Conservation (phyloP, 345 rosid genomes). For the Noccaea bulbosa region DNA sequence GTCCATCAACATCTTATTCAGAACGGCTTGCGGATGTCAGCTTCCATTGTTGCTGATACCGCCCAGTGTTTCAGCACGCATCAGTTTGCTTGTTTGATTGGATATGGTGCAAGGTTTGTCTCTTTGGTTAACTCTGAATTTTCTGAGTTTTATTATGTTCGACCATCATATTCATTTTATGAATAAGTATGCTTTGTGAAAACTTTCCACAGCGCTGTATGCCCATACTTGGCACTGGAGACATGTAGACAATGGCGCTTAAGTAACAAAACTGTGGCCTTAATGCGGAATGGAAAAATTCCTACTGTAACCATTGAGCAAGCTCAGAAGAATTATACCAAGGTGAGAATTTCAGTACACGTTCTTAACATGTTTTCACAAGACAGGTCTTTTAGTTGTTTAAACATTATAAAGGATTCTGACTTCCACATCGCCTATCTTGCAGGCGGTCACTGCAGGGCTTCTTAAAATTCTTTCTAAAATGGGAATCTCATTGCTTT, state of each 20-base stretch:
- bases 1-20: conserved; percentile 99
- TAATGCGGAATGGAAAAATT: conserved; percentile 96
- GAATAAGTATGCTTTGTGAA: conserved; percentile 25
- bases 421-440: conserved; percentile 13
- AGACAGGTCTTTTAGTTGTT: too few relatives aligned
- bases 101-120: conserved; percentile 94
- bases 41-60: conserved; percentile 91
- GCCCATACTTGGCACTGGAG: conserved; percentile 95
- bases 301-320: conserved; percentile 98
- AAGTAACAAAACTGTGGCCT: conserved; percentile 85
- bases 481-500: conserved; percentile 98
- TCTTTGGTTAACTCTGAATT: conserved; percentile 5
- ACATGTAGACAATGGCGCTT: conserved; percentile 98
- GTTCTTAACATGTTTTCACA: background rate
- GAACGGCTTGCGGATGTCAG: conserved; percentile 93
- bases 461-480: conserved; percentile 95
- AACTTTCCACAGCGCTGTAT: conserved; percentile 65
- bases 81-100: conserved; percentile 97
- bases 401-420: too few relatives aligned
- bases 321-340: conserved; percentile 88
- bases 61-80: conserved; percentile 99
- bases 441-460: conserved; percentile 92
- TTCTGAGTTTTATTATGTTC: background rate
- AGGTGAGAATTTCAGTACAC: conserved; percentile 52
- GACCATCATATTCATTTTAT: background rate